Evolutionary conservation across 352 stramenopile genomes (phyloP).

Genomic region (Pythium aquatile): DNA sequence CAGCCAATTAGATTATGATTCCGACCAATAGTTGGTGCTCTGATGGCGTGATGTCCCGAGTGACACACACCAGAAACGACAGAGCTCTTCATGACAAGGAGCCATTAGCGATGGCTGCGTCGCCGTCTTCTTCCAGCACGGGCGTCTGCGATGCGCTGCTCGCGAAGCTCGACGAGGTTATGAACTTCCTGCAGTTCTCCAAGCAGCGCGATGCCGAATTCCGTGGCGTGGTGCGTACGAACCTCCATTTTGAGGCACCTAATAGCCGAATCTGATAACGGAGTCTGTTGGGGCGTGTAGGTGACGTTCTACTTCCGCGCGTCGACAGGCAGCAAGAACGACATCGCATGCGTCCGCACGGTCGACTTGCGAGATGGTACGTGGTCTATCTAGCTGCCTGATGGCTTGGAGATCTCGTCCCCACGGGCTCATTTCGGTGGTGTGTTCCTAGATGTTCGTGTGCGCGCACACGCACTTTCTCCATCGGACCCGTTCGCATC

Average conservation of each 20-base stretch:
- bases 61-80: conserved; percentile 1
- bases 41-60: not conserved
- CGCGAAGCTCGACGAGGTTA: conserved; percentile 82
- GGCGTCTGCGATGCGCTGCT: conserved; percentile 64
- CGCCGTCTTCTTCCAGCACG: conserved; percentile 16
- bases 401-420: not conserved
- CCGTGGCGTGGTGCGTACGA: conserved; percentile 47
- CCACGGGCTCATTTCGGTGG: not conserved
- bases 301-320: conserved; percentile 82
- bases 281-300: conserved; percentile 26
- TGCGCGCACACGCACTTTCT: conserved; percentile 50
- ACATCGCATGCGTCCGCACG: conserved; percentile 65
- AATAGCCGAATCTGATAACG: conserved; percentile 16
- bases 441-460: conserved; percentile 38
- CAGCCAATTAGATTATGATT: not conserved
- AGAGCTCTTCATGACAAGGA: conserved; percentile 18
- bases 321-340: conserved; percentile 36
- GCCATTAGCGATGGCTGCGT: conserved; percentile 14
- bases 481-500: conserved; percentile 51
- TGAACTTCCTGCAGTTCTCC: conserved; percentile 79
- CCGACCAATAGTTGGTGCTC: not conserved
- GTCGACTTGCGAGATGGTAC: conserved; percentile 76
- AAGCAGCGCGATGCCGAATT: conserved; percentile 45
- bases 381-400: not conserved
- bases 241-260: not conserved